Evolutionary conservation across 2,329 filamentous ascomycete genomes (phyloP).

Genomic region (Gliomastix tumulicola): DNA sequence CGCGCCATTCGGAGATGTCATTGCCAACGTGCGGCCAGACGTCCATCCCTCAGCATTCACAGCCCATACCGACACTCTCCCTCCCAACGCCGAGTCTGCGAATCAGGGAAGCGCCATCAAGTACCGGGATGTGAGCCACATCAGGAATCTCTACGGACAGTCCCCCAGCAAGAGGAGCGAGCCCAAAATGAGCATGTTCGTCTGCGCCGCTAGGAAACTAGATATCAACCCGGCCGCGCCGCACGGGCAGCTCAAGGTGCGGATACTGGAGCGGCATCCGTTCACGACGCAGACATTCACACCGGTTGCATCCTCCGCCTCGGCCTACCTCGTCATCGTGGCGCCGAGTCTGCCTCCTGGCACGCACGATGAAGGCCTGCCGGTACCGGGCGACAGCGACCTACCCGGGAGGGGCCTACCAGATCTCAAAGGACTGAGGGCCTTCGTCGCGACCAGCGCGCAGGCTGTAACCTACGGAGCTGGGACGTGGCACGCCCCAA

Average conservation of each 20-base stretch:
- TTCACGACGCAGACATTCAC: conserved; percentile 93
- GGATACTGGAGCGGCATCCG: conserved; percentile 82
- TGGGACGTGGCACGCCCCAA: conserved; percentile 93
- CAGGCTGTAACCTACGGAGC: conserved; percentile 90
- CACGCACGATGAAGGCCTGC: conserved; percentile 13
- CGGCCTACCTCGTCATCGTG: conserved; percentile 77
- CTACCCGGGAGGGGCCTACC: conserved; percentile 60
- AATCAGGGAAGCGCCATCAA: conserved; percentile 91
- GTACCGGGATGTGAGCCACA: conserved; percentile 71
- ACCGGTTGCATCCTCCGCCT: conserved; percentile 52
- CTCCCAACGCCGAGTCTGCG: conserved; percentile 47
- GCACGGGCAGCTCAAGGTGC: conserved; percentile 45
- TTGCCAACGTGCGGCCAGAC: conserved; percentile 62
- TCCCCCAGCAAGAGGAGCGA: conserved; percentile 47
- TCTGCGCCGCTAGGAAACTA: conserved; percentile 48
- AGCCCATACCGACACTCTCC: conserved; percentile 25
- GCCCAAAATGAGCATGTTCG: conserved; percentile 81
- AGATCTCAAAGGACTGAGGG: conserved; percentile 61
- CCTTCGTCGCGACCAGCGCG: conserved; percentile 69
- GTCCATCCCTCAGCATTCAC: conserved; percentile 41
- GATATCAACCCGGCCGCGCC: conserved; percentile 5
- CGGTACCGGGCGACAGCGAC: conserved; percentile 15
- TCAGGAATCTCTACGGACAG: conserved; percentile 63
- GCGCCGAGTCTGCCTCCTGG: conserved; percentile 62
- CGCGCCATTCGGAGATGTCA: conserved; percentile 73